A percentile compares a stretch with the other conserved stretches of the same genome.
These are phyloP conservation scores for Isabelozyma gotoi DNA, from an alignment of 805 yeast species.

Conservation along the genomic window DNA sequence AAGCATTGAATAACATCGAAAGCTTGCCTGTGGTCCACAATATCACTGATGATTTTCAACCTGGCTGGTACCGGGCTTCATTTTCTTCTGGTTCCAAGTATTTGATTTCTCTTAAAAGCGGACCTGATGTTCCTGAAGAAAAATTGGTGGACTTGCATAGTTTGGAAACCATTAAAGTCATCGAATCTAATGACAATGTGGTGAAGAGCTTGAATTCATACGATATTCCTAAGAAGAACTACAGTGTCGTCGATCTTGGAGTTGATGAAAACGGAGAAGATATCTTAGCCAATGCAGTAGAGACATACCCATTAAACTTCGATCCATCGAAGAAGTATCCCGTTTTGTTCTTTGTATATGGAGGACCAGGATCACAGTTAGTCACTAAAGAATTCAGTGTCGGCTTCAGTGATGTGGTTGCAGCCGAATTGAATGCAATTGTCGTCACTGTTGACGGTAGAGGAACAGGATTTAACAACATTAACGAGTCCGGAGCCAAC, in stretches of 20 bases:
- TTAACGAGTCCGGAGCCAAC: slow-evolving; percentile 38
- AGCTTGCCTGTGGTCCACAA: slow-evolving; percentile 49
- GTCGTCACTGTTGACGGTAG: slow-evolving; percentile 97
- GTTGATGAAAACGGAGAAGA: slow-evolving; percentile 46
- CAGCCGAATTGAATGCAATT: slow-evolving; percentile 75
- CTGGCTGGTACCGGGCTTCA: slow-evolving; percentile 68
- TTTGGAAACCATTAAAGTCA: slow-evolving; percentile 34
- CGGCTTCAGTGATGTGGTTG: slow-evolving; percentile 70
- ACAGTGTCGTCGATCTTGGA: slow-evolving; percentile 55
- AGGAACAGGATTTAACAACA: slow-evolving; percentile 90
- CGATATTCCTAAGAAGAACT: slow-evolving; percentile 56
- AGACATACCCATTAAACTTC: slow-evolving; percentile 76
- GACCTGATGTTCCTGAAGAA: slow-evolving; percentile 83
- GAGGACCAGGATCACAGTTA: slow-evolving; percentile 92
- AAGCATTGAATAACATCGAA: slow-evolving; percentile 24
- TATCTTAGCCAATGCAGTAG: slow-evolving; percentile 61
- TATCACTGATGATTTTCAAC: slow-evolving; percentile 32
- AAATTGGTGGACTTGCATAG: slow-evolving; percentile 50
- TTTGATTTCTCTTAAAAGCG: slow-evolving; percentile 66
- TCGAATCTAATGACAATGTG: slow-evolving; percentile 49
- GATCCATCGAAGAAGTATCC: slow-evolving; percentile 69
- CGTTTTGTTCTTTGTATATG: slow-evolving; percentile 84
- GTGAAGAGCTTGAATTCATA: slow-evolving; percentile 37
- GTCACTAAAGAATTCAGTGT: slow-evolving; percentile 63
- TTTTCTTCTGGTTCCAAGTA: slow-evolving; percentile 81